phyloP scores from a whole-genome alignment of 2,329 filamentous ascomycete genomes.

The Periconia digitata region DNA sequence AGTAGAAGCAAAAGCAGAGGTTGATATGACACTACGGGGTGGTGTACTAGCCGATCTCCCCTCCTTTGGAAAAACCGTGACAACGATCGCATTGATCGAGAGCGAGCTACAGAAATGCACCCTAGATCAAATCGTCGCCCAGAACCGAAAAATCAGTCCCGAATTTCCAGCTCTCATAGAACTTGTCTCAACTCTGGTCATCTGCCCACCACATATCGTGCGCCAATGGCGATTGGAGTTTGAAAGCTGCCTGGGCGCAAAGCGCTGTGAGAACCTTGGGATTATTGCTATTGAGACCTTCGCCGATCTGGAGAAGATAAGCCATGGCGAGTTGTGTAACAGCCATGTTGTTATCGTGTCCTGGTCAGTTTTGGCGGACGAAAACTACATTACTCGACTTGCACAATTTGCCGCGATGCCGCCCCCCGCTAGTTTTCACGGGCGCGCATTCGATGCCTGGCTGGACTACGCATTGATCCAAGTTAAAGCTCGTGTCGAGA shows the following conservation, averaged over 20 bases:
- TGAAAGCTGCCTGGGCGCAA: constrained; percentile 49
- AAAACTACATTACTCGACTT: constrained; percentile 53
- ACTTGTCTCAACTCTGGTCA: constrained; percentile 60
- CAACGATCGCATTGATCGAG: constrained; percentile 59
- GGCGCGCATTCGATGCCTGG: constrained; percentile 58
- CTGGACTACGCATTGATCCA: constrained; percentile 47
- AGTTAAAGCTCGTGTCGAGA: constrained; percentile 46
- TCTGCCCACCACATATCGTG: constrained; percentile 59
- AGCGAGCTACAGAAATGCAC: constrained; percentile 38
- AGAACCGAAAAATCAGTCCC: constrained; percentile 7
- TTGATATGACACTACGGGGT: constrained; percentile 51
- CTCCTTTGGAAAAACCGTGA: constrained; percentile 68
- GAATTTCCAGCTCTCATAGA: constrained; percentile 47
- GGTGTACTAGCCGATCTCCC: constrained; percentile 66
- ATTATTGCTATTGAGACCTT: constrained; percentile 50
- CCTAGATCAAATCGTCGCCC: constrained; percentile 8
- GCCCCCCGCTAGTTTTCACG: constrained; percentile 35
- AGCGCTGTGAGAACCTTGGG: constrained; percentile 34
- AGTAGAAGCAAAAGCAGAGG: constrained; percentile 56
- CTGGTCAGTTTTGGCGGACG: constrained; percentile 52
- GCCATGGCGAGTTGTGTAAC: constrained; percentile 48
- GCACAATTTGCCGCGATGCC: constrained; percentile 55
- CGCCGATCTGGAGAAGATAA: constrained; percentile 44
- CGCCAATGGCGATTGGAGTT: constrained; percentile 62
- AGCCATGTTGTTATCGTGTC: constrained; percentile 60